phyloP scores from a whole-genome alignment of 495 filamentous ascomycete genomes.

The Penicillium chermesinum region DNA sequence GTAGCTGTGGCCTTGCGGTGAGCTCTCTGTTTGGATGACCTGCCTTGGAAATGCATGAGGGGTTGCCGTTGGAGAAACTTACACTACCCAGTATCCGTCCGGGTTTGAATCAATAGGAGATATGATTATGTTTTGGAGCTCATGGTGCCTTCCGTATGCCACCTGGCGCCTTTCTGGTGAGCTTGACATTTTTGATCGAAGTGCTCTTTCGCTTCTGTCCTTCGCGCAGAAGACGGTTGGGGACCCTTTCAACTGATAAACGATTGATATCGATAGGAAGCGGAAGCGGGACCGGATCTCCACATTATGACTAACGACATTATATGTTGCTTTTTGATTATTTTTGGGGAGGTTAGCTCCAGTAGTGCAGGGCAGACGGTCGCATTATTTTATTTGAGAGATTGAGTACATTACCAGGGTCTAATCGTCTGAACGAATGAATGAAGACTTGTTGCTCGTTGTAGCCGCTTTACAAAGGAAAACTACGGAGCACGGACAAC shows the following conservation, averaged over 20 bases:
- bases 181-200: neutral
- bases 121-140: conserved; percentile 31
- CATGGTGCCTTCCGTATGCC: conserved; percentile 25
- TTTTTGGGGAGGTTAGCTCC: conserved; percentile 6
- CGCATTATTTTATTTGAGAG: neutral
- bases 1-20: conserved; percentile 46
- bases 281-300: conserved; percentile 6
- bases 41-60: neutral
- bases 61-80: conserved; percentile 3
- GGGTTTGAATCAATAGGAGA: conserved; percentile 18
- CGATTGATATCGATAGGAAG: conserved; percentile 9
- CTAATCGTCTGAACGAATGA: too few species aligned
- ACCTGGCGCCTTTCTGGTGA: conserved; percentile 18
- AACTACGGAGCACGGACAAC: conserved; percentile 1
- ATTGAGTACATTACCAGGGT: too few species aligned
- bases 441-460: too few species aligned
- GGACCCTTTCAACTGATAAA: neutral
- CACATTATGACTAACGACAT: conserved; percentile 8
- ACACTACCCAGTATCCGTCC: conserved; percentile 47
- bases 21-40: neutral
- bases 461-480: too few species aligned
- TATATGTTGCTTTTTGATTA: neutral
- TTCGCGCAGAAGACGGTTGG: neutral
- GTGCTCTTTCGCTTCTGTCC: neutral
- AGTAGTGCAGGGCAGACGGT: neutral